Conservation (phyloP, 192 early-diverging fungal genomes). For the Backusella parvicylindrica region DNA sequence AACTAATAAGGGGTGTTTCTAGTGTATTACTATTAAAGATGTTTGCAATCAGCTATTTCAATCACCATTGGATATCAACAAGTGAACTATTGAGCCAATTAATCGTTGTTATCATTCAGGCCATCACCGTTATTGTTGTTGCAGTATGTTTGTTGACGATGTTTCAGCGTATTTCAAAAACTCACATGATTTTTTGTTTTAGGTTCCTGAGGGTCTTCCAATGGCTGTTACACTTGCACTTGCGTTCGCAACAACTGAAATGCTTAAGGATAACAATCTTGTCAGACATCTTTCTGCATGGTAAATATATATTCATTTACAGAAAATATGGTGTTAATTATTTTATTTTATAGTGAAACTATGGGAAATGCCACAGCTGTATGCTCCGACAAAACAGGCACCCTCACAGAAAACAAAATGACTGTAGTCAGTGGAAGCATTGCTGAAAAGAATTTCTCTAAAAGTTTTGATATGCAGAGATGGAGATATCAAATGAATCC, state of each 20-base stretch:
- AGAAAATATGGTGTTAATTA: not conserved
- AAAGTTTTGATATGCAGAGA: not conserved
- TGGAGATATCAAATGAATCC: conserved; percentile 38
- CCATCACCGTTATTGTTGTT: conserved; percentile 79
- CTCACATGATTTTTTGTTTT: conserved; percentile 3
- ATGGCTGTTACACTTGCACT: conserved; percentile 86
- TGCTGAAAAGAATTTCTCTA: not conserved
- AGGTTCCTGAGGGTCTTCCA: conserved; percentile 75
- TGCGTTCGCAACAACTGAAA: conserved; percentile 78
- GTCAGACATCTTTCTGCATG: conserved; percentile 76
- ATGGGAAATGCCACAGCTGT: conserved; percentile 82
- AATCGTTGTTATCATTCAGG: conserved; percentile 73
- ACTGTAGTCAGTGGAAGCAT: conserved; percentile 49
- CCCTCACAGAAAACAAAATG: conserved; percentile 83
- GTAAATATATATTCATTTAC: not conserved
- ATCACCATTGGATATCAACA: conserved; percentile 53
- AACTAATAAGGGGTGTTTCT: not conserved
- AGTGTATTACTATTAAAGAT: conserved; percentile 57
- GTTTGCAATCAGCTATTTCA: conserved; percentile 52
- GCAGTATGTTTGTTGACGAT: conserved; percentile 47
- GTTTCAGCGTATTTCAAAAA: not conserved
- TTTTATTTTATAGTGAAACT: conserved; percentile 50
- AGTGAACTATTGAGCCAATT: conserved; percentile 54
- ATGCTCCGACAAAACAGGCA: conserved; percentile 89
- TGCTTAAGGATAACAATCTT: conserved; percentile 81